phyloP scores from a whole-genome alignment of 2,329 filamentous ascomycete species.

The Cladorrhinum sp. region DNA sequence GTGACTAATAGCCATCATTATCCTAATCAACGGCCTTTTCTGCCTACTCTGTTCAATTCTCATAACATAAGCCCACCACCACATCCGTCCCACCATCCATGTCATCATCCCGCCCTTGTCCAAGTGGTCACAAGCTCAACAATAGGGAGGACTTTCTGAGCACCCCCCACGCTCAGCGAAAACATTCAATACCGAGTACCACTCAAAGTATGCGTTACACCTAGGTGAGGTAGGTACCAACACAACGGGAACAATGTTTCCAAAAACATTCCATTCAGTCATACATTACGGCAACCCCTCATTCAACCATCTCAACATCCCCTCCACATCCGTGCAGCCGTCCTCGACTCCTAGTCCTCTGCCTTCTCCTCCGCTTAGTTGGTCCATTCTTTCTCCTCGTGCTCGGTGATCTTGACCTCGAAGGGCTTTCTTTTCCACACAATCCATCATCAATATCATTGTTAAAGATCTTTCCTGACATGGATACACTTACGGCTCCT shows the following conservation, averaged over 20 bases:
- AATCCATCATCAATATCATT: neutral
- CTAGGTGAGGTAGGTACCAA: neutral
- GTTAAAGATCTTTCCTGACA: no score
- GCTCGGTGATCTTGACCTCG: neutral
- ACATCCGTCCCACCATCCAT: constrained; percentile 2
- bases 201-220: neutral
- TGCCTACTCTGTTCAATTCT: neutral
- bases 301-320: neutral
- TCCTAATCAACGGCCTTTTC: neutral
- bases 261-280: no score
- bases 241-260: no score
- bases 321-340: constrained; percentile 25
- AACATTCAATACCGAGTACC: neutral
- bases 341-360: constrained; percentile 38
- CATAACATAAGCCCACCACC: neutral
- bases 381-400: constrained; percentile 5
- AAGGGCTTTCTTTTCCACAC: constrained; percentile 1
- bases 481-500: no score
- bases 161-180: neutral
- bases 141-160: neutral
- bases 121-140: neutral
- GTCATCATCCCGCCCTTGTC: neutral
- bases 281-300: neutral
- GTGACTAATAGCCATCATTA: neutral
- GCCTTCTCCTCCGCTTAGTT: constrained; percentile 22